Percentiles rank a stretch among this genome's conserved stretches.
Evolutionary conservation across 2,329 filamentous ascomycete species (phyloP).

Genomic region (Chaetomiaceae sp.): DNA sequence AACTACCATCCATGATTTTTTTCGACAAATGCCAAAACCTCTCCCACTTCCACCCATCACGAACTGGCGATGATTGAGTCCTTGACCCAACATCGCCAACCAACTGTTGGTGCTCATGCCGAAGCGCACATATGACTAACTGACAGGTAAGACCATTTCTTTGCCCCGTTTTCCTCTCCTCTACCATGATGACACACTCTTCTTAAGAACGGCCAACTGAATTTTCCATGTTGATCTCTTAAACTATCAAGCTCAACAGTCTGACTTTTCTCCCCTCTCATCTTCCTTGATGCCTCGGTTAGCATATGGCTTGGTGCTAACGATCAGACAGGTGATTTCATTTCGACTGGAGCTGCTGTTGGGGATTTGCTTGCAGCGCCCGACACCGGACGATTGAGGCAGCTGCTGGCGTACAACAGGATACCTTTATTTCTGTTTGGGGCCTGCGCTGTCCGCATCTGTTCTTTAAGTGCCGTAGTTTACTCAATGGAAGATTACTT

Average conservation of each 20-base stretch:
- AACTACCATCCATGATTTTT: too few species aligned
- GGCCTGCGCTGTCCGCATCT: too few species aligned
- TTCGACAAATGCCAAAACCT: too few species aligned
- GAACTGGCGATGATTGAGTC: too few species aligned
- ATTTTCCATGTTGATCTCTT: slow-evolving; percentile 51
- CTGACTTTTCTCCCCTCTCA: slow-evolving; percentile 39
- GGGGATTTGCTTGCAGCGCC: not conserved
- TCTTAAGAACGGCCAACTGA: slow-evolving; percentile 66
- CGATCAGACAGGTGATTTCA: not conserved
- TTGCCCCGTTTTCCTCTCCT: not conserved
- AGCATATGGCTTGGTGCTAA: slow-evolving; percentile 2
- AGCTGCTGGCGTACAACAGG: too few species aligned
- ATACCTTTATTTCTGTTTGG: too few species aligned
- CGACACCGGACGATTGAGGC: too few species aligned
- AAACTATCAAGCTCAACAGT: slow-evolving; percentile 63
- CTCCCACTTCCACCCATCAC: too few species aligned
- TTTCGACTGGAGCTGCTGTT: not conserved
- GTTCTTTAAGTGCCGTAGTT: too few species aligned
- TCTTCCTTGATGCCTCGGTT: not conserved
- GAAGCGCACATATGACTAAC: not conserved
- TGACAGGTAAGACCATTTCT: slow-evolving; percentile 12
- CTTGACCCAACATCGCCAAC: not conserved
- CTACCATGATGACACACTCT: slow-evolving; percentile 52
- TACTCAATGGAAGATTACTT: too few species aligned
- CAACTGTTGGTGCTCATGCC: too few species aligned